A percentile compares a stretch with the other conserved stretches of the same genome.
Evolutionary conservation across 495 filamentous ascomycete genomes (phyloP).

Genomic region (Letharia lupina): DNA sequence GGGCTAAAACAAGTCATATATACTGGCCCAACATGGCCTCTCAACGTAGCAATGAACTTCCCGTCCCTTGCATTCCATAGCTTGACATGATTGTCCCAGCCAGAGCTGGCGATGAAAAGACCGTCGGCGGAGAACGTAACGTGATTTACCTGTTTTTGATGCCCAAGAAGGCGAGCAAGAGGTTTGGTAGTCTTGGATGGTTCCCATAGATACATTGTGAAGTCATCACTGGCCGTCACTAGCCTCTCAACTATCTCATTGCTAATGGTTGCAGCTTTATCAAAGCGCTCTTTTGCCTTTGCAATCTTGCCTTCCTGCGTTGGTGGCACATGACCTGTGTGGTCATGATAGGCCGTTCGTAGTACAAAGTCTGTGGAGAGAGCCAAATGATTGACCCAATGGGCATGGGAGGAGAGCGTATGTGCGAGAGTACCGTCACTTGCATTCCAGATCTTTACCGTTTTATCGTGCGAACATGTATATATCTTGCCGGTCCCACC

Average conservation of each 20-base stretch:
- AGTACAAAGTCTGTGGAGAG: constrained; percentile 90
- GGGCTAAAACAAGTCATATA: constrained; percentile 87
- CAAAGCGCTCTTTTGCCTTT: constrained; percentile 77
- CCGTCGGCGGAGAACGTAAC: constrained; percentile 90
- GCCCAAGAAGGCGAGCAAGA: constrained; percentile 76
- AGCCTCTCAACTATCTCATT: constrained; percentile 76
- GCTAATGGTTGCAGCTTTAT: constrained; percentile 73
- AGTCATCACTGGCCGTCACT: constrained; percentile 88
- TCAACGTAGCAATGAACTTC: constrained; percentile 74
- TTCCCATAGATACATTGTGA: constrained; percentile 95
- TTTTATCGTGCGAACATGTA: constrained; percentile 85
- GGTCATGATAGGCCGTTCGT: constrained; percentile 80
- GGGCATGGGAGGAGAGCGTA: constrained; percentile 72
- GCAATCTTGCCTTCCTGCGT: constrained; percentile 60
- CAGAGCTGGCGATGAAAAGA: constrained; percentile 71
- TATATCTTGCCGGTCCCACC: constrained; percentile 84
- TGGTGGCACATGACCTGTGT: constrained; percentile 60
- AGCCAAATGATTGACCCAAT: constrained; percentile 94
- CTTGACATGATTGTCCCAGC: constrained; percentile 90
- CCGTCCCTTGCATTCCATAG: constrained; percentile 70
- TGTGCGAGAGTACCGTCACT: constrained; percentile 69
- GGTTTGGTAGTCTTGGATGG: constrained; percentile 73
- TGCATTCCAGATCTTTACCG: constrained; percentile 85
- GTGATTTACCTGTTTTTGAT: constrained; percentile 95
- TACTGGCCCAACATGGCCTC: constrained; percentile 89